Evolutionary conservation across 305 asterid genomes (phyloP), one percentile per base, ranked within the genome.

Genomic region (Fraxinus xanthoxyloides): DNA sequence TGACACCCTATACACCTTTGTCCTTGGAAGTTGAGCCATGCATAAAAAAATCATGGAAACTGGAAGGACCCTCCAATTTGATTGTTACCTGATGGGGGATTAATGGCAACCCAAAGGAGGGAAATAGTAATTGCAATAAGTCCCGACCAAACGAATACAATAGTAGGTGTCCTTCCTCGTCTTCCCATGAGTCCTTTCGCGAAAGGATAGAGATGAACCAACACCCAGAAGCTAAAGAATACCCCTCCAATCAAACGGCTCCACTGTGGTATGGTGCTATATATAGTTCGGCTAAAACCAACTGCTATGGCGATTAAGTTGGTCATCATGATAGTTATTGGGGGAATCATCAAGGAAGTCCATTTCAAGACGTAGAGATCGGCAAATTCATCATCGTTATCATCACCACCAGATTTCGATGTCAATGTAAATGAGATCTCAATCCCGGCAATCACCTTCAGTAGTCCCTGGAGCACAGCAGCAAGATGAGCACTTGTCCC

Each of bases 401-500:
- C 97, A 63, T 93, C 99, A 1, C 93, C 93, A 2, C 85, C 89
- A 0, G 99, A 93, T 77, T 95, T 95, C 0, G 99, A 91, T 0
- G 99, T 95, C 81, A 93, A 75, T 0, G 98, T 95, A 80, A 95
- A 95, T 0, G 99, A 93, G 75, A 95, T 93, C 77, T 95, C 99
- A 8, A 95, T 92, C n/a, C 99, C 98, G 2, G 98, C 99, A 38
- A 95, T 38, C 72, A 95, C 99, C 79, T 95, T 95, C 2, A 95
- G 92, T 3, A 95, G 93, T 23, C 98, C 99, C 85, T 95, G 98
- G 4, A 95, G 87, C 15, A 95, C 99, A 5, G 98, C 99, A 4
- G 98, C 97, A 35, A 95, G 91, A 83, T 95, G 99, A 4, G 99
- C 98, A 65, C 99, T 95, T 0, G 99, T 95, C 28, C 98, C 98